Percentiles rank a stretch among this genome's conserved stretches.
Conservation (phyloP, 2,329 filamentous ascomycete genomes). For the Sphaerostilbella broomeana region DNA sequence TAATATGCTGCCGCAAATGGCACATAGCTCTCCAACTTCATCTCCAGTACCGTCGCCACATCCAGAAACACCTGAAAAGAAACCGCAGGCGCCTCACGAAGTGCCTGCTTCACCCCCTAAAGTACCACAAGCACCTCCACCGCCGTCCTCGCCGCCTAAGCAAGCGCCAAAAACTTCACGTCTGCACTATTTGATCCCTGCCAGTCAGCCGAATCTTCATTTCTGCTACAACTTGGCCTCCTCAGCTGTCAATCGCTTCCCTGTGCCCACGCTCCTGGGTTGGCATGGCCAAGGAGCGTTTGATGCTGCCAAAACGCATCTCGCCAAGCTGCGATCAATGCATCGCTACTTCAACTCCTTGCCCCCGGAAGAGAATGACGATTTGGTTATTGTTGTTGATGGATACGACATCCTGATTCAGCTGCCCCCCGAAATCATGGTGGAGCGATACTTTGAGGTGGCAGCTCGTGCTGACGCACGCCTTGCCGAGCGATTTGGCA, state of each 20-base stretch:
- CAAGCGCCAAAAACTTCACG: conserved; percentile 19
- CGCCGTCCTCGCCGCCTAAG: background rate
- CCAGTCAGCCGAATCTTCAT: conserved; percentile 29
- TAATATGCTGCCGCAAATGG: conserved; percentile 2
- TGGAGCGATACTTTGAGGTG: conserved; percentile 54
- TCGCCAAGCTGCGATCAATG: conserved; percentile 34
- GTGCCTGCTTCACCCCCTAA: background rate
- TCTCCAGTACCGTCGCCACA: no score
- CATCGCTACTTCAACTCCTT: conserved; percentile 29
- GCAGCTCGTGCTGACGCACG: conserved; percentile 46
- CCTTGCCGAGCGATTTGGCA: conserved; percentile 43
- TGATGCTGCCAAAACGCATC: conserved; percentile 29
- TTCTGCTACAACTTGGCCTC: conserved; percentile 35
- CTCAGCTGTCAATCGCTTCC: conserved; percentile 31
- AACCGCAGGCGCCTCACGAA: no score
- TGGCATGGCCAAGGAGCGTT: conserved; percentile 31
- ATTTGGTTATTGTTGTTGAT: conserved; percentile 58
- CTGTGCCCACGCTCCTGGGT: conserved; percentile 32
- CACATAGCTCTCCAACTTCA: background rate
- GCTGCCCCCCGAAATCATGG: conserved; percentile 55
- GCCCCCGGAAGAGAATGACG: conserved; percentile 35
- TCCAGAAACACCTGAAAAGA: no score
- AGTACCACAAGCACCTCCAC: background rate
- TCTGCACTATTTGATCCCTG: conserved; percentile 34
- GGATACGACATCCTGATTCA: conserved; percentile 61